Evolutionary conservation across 2,329 filamentous ascomycete species (phyloP).

Genomic region (Diaporthe humulicola): DNA sequence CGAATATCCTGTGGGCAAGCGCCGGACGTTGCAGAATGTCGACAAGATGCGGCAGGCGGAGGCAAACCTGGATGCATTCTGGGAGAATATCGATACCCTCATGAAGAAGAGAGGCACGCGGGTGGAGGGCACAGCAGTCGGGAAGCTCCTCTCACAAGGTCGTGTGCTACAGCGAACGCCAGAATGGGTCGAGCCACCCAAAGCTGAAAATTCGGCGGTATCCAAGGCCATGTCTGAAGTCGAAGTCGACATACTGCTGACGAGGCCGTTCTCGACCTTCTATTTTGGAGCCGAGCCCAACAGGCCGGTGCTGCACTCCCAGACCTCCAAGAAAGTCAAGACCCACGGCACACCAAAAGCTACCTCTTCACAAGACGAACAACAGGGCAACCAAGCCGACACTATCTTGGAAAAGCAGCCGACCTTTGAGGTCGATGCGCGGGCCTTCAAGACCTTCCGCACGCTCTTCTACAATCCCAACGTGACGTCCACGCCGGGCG

Average conservation of each 20-base stretch:
- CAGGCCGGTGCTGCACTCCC: not conserved
- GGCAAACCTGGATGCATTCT: constrained; percentile 60
- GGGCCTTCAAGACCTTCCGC: constrained; percentile 52
- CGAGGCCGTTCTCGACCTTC: constrained; percentile 45
- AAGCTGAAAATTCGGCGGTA: constrained; percentile 19
- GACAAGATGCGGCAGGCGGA: constrained; percentile 61
- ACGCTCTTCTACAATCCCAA: constrained; percentile 56
- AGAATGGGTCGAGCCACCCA: constrained; percentile 58
- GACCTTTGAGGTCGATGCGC: constrained; percentile 46
- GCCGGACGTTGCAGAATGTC: constrained; percentile 58
- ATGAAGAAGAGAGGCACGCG: constrained; percentile 42
- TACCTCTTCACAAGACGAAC: not conserved
- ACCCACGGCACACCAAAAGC: constrained; percentile 40
- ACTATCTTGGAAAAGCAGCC: constrained; percentile 32
- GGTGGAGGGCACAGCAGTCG: constrained; percentile 46
- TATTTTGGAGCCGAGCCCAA: constrained; percentile 39
- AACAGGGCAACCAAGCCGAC: not conserved
- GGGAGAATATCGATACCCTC: constrained; percentile 52
- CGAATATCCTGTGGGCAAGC: constrained; percentile 58
- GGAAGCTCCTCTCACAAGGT: constrained; percentile 48
- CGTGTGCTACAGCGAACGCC: constrained; percentile 60
- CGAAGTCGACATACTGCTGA: constrained; percentile 7
- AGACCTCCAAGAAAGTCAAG: constrained; percentile 40
- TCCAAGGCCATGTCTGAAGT: not conserved
- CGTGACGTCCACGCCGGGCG: constrained; percentile 55